These are phyloP conservation scores for Myxozyma monticola DNA, from an alignment of 805 yeast genomes.

Conservation along the genomic window DNA sequence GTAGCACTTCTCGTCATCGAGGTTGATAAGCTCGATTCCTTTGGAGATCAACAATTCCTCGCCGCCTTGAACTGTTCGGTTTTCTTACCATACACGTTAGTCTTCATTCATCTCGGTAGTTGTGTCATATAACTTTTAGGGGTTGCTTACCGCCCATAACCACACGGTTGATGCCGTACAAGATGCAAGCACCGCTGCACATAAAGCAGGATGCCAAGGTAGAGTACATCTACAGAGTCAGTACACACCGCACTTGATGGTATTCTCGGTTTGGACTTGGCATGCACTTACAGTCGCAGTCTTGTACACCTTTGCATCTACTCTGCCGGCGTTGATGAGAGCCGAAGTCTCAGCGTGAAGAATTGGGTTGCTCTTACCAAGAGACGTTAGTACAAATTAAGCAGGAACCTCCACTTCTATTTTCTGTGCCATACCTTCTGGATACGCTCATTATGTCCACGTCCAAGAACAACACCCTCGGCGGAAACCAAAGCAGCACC, in stretches of 20 bases:
- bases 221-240: conserved; percentile 63
- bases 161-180: conserved; percentile 84
- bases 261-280: not conserved
- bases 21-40: conserved; percentile 54
- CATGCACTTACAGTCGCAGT: conserved; percentile 56
- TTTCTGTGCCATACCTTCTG: conserved; percentile 63
- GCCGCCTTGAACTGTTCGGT: conserved; percentile 77
- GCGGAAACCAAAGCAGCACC: conserved; percentile 72
- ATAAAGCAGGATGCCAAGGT: conserved; percentile 90
- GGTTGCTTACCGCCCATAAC: conserved; percentile 59
- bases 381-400: not conserved
- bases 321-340: conserved; percentile 85
- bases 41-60: conserved; percentile 67
- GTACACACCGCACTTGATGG: not conserved
- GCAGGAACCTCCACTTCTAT: not conserved
- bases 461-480: conserved; percentile 79
- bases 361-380: conserved; percentile 46
- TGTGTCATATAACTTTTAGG: not conserved
- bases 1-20: conserved; percentile 42
- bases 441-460: conserved; percentile 87
- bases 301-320: conserved; percentile 75
- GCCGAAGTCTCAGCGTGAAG: conserved; percentile 92
- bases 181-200: conserved; percentile 91
- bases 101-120: not conserved
- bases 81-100: conserved; percentile 49